Evolutionary conservation across 202 grass and related monocot genomes (phyloP).

Genomic region (Musa balbisiana): DNA sequence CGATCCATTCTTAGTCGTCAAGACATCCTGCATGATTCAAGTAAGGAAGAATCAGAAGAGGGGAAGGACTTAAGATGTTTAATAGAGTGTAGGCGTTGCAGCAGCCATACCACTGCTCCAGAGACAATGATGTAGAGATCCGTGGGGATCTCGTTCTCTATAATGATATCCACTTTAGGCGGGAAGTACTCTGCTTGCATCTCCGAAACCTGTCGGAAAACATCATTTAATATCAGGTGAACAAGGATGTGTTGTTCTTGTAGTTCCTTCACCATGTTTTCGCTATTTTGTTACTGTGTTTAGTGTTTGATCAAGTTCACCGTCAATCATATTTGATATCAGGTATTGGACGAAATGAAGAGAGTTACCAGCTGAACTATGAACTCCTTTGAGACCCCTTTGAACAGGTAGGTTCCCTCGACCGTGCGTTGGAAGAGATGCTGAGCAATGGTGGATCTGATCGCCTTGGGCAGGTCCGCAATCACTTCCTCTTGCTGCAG

Average conservation of each 20-base stretch:
- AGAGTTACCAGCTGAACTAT: constrained; percentile 12
- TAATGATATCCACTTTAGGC: constrained; percentile 16
- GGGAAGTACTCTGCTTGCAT: constrained; percentile 26
- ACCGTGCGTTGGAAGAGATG: constrained; percentile 18
- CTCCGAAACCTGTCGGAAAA: constrained; percentile 17
- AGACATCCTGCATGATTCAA: constrained; percentile 9
- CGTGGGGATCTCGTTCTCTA: constrained; percentile 21
- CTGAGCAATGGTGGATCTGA: constrained; percentile 10
- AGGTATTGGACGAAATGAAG: no score
- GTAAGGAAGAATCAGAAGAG: not conserved
- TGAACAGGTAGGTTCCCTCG: constrained; percentile 9
- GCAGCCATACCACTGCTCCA: constrained; percentile 11
- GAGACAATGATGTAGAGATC: constrained; percentile 22
- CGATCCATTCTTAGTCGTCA: constrained; percentile 6
- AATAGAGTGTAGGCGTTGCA: no score
- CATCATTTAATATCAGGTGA: no score
- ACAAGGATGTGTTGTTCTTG: no score
- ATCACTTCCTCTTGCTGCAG: constrained; percentile 20
- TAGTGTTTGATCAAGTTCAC: no score
- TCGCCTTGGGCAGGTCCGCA: constrained; percentile 19
- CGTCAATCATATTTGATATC: no score
- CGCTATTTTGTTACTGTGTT: no score
- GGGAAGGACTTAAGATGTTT: not conserved
- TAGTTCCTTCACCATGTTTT: no score
- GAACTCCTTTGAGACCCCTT: constrained; percentile 11